phyloP scores from a whole-genome alignment of 108 stramenopile genomes.

The Nitzschia sp. region DNA sequence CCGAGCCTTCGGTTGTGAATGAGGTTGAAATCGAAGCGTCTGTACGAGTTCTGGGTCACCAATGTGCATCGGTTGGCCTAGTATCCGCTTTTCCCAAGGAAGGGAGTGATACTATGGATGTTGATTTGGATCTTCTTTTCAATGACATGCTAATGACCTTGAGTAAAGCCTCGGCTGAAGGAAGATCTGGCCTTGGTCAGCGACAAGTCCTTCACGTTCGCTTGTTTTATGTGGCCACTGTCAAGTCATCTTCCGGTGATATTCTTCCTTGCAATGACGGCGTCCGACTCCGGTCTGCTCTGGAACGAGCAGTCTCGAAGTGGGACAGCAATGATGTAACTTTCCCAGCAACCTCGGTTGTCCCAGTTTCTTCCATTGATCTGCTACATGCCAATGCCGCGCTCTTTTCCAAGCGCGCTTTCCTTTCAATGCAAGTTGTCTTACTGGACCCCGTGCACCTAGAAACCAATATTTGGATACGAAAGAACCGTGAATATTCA shows the following conservation, averaged over 20 bases:
- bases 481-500: conserved; percentile 24
- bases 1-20: background rate
- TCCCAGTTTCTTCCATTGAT: conserved; percentile 54
- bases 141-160: conserved; percentile 49
- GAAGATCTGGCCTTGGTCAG: conserved; percentile 32
- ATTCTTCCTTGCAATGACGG: conserved; percentile 21
- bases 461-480: conserved; percentile 64
- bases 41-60: conserved; percentile 41
- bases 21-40: conserved; percentile 25
- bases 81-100: conserved; percentile 35
- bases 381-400: conserved; percentile 17
- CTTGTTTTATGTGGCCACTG: conserved; percentile 55
- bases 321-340: conserved; percentile 25
- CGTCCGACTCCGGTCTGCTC: conserved; percentile 38
- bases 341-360: conserved; percentile 41
- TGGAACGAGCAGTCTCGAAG: conserved; percentile 33
- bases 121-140: conserved; percentile 19
- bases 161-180: conserved; percentile 21
- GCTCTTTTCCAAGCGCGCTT: conserved; percentile 7
- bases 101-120: background rate
- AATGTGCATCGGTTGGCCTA: conserved; percentile 45
- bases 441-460: conserved; percentile 60
- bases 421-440: conserved; percentile 67
- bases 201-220: conserved; percentile 52
- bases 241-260: background rate